phyloP scores from a whole-genome alignment of 202 grass and related monocot genomes.

The Elaeis oleifera region DNA sequence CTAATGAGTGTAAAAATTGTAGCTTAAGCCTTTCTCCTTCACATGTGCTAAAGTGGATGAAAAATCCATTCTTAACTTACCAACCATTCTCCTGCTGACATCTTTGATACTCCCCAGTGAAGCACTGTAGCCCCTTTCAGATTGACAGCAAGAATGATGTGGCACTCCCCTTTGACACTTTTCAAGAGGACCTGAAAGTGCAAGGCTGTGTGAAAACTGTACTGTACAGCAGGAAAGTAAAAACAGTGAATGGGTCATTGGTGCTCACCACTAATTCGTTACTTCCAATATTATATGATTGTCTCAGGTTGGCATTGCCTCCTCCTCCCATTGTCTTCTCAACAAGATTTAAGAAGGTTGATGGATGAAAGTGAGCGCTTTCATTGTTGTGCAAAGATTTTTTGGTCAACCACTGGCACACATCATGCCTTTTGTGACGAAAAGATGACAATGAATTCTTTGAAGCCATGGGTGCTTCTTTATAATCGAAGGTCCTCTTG shows the following conservation, averaged over 20 bases:
- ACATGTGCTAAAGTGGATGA: no score
- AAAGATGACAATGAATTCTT: background rate
- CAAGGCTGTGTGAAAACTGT: background rate
- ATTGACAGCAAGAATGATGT: slow-evolving; percentile 15
- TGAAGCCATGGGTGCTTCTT: background rate
- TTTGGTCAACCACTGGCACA: slow-evolving; percentile 7
- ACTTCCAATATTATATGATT: slow-evolving; percentile 14
- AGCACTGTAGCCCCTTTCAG: slow-evolving; percentile 7
- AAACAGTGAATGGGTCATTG: background rate
- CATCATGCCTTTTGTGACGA: background rate
- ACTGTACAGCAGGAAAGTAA: background rate
- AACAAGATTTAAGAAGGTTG: slow-evolving; percentile 5
- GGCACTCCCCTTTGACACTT: background rate
- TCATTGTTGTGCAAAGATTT: background rate
- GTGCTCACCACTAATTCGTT: slow-evolving; percentile 14
- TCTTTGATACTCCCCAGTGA: slow-evolving; percentile 16
- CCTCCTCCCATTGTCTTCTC: slow-evolving; percentile 5
- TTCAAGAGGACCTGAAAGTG: slow-evolving; percentile 3
- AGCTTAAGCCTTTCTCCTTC: no score
- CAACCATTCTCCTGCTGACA: slow-evolving; percentile 10
- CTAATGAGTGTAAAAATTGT: no score
- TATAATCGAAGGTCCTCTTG: background rate
- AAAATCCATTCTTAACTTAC: slow-evolving; percentile 1
- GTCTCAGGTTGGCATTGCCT: background rate
- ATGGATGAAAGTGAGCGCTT: background rate